Conservation (phyloP, 2,329 filamentous ascomycete species). For the Pseudogymnoascus sp. region DNA sequence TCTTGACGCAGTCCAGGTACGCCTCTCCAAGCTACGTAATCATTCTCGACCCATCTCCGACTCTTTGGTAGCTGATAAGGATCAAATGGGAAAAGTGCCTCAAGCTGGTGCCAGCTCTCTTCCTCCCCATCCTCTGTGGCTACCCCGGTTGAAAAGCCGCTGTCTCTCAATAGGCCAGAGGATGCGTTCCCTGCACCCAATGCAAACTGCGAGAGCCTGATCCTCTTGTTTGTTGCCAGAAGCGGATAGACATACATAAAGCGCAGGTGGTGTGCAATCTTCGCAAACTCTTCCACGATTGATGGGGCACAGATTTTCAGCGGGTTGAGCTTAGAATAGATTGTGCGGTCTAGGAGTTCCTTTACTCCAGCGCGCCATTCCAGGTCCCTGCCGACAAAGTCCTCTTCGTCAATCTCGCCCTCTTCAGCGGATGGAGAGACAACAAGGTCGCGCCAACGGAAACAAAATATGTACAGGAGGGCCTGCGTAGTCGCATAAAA, state of each 20-base stretch:
- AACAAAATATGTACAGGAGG: constrained; percentile 75
- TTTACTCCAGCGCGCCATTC: constrained; percentile 69
- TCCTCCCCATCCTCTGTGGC: constrained; percentile 37
- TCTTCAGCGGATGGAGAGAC: constrained; percentile 50
- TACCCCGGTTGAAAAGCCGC: constrained; percentile 45
- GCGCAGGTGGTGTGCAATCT: constrained; percentile 73
- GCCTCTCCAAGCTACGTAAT: constrained; percentile 74
- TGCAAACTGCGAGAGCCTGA: constrained; percentile 67
- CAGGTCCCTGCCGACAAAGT: constrained; percentile 63
- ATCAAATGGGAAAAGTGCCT: constrained; percentile 95
- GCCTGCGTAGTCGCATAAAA: constrained; percentile 66
- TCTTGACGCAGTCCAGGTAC: constrained; percentile 61
- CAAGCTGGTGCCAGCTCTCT: constrained; percentile 75
- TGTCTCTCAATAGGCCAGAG: constrained; percentile 43
- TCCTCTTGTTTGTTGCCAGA: constrained; percentile 84
- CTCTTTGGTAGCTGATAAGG: constrained; percentile 87
- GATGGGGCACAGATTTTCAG: constrained; percentile 87
- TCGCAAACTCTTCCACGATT: constrained; percentile 88
- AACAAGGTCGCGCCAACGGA: constrained; percentile 89
- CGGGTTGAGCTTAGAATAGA: constrained; percentile 85
- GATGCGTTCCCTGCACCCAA: constrained; percentile 38
- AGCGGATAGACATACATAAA: constrained; percentile 86
- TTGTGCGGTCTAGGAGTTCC: constrained; percentile 65
- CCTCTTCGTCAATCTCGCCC: constrained; percentile 53
- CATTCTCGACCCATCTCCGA: constrained; percentile 75